These are phyloP conservation scores for Aspergillus luchuensis DNA, from an alignment of 2,329 filamentous ascomycete genomes.

Conservation along the genomic window DNA sequence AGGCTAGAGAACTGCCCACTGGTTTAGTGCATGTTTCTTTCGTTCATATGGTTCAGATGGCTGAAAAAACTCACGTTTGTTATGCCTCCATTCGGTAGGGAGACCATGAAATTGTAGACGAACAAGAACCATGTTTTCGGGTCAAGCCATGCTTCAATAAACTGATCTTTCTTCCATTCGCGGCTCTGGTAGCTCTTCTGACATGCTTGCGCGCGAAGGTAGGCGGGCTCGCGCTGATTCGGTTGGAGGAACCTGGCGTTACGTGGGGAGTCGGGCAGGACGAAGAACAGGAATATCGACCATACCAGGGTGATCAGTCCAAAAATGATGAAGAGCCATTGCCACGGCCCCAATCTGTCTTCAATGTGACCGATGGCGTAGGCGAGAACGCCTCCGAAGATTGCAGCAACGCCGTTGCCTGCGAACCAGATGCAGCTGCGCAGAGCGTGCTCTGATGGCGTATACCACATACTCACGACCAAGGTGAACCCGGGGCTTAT, in stretches of 20 bases:
- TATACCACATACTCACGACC: conserved; percentile 36
- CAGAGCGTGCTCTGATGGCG: conserved; percentile 27
- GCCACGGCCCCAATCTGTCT: conserved; percentile 9
- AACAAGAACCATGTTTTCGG: conserved; percentile 36
- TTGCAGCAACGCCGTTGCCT: conserved; percentile 25
- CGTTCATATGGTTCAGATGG: neutral
- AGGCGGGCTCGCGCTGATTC: conserved; percentile 14
- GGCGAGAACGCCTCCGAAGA: conserved; percentile 25
- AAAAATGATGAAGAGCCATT: conserved; percentile 18
- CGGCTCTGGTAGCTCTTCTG: conserved; percentile 7
- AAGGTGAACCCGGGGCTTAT: conserved; percentile 37
- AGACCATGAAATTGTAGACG: conserved; percentile 29
- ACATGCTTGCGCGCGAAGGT: conserved; percentile 2
- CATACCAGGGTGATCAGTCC: conserved; percentile 17
- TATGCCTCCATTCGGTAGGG: conserved; percentile 34
- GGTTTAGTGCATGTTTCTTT: neutral
- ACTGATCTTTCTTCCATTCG: conserved; percentile 26
- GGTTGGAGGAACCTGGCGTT: conserved; percentile 15
- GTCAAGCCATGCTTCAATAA: conserved; percentile 37
- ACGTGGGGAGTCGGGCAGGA: conserved; percentile 16
- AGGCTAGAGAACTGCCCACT: conserved; percentile 20
- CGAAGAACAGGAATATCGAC: conserved; percentile 11
- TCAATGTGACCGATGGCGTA: conserved; percentile 21
- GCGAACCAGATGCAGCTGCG: conserved; percentile 29
- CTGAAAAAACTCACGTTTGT: conserved; percentile 11